A percentile compares a stretch with the other conserved stretches of the same genome.
Evolutionary conservation across 2,329 filamentous ascomycete species (phyloP).

Genomic region (Mycogone perniciosa): DNA sequence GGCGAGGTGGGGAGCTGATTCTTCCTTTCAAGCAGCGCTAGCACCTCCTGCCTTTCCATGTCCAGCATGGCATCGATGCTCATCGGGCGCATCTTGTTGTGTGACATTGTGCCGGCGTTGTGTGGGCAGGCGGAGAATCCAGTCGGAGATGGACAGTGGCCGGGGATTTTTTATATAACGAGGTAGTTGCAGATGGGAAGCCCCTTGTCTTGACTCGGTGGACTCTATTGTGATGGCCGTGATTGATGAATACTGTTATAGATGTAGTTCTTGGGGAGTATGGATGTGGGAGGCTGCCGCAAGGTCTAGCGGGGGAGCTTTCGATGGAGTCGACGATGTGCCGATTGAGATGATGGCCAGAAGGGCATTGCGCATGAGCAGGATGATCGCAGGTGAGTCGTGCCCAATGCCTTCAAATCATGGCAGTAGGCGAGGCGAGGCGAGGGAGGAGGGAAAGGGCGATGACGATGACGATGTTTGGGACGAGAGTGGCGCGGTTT

Average conservation of each 20-base stretch:
- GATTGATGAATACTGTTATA: not conserved
- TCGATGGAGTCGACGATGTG: constrained; percentile 8
- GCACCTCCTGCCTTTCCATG: constrained; percentile 68
- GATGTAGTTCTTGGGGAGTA: not conserved
- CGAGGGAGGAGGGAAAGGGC: not conserved
- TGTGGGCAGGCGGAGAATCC: not conserved
- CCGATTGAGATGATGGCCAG: constrained; percentile 12
- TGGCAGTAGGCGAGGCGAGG: constrained; percentile 7
- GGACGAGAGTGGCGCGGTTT: no score
- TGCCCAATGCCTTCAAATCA: constrained; percentile 10
- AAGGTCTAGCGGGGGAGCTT: constrained; percentile 12
- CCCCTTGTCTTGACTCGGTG: no score
- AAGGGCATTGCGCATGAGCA: constrained; percentile 13
- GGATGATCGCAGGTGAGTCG: constrained; percentile 1
- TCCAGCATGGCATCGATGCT: constrained; percentile 72
- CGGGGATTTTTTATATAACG: no score
- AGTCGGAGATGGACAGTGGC: no score
- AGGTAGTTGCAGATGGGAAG: no score
- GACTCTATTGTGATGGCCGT: no score
- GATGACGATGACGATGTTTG: not conserved
- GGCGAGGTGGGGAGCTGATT: constrained; percentile 26
- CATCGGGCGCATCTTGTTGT: constrained; percentile 44
- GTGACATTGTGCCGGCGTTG: constrained; percentile 26
- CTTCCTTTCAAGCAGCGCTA: constrained; percentile 59
- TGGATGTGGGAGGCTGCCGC: constrained; percentile 12